Conservation (phyloP, 345 rosid genomes). For the Rhodamnia argentea region DNA sequence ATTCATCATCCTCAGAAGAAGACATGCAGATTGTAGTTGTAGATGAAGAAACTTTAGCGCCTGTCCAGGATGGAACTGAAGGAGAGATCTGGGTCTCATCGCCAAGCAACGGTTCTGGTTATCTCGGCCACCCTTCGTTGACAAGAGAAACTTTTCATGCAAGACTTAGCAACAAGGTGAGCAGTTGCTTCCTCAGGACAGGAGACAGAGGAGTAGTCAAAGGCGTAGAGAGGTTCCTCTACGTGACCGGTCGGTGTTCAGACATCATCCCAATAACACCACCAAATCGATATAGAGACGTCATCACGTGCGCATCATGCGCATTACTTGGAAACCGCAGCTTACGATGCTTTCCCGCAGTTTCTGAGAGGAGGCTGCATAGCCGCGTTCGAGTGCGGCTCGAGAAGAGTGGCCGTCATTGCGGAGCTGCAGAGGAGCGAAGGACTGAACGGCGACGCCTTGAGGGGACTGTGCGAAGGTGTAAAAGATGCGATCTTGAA, state of each 20-base stretch:
- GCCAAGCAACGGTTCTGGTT: constrained; percentile 52
- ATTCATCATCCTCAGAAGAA: constrained; percentile 15
- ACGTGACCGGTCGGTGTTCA: constrained; percentile 38
- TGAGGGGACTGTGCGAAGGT: constrained; percentile 26
- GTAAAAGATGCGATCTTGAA: constrained; percentile 17
- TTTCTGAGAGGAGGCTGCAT: constrained; percentile 45
- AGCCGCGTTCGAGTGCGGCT: constrained; percentile 22
- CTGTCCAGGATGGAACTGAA: constrained; percentile 37
- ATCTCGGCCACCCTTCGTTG: constrained; percentile 41
- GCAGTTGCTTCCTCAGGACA: constrained; percentile 28
- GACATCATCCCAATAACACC: constrained; percentile 33
- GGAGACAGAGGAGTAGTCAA: constrained; percentile 41
- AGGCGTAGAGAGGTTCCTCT: constrained; percentile 42
- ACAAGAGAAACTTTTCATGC: constrained; percentile 34
- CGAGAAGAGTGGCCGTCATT: constrained; percentile 18
- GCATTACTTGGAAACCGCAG: constrained; percentile 43
- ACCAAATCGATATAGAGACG: background rate
- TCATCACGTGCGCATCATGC: constrained; percentile 28
- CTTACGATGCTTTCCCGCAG: constrained; percentile 20
- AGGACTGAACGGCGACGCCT: background rate
- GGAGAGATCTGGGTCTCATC: constrained; percentile 69
- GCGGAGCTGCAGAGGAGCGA: constrained; percentile 39
- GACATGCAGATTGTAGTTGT: constrained; percentile 41
- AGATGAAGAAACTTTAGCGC: constrained; percentile 30
- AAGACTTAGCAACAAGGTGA: constrained; percentile 11